Evolutionary conservation across 345 rosid species (phyloP), one percentile per base, ranked within the genome.

Genomic region (Capsella bursapastoris): DNA sequence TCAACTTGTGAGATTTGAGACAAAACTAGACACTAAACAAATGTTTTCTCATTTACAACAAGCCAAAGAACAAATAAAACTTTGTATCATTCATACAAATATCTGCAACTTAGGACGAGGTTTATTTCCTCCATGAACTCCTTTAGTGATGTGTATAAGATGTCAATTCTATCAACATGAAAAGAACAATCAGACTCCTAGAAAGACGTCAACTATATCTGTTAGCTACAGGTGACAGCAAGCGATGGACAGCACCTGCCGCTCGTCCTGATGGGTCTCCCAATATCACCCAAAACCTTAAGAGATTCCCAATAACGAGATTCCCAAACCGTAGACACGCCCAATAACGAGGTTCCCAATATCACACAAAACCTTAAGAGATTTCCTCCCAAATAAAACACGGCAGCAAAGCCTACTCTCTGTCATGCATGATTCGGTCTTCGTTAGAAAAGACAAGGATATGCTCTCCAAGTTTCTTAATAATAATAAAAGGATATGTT

Each of bases 191-290:
- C 78, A 40, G 84, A 72, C 34, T 60, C 71, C 67, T 84, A 76
- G 47, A 55, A 68, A 63, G 51, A 75, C 25, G 27, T 53, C 58
- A 70, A 59, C 83, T 81, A 72, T 81, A 72, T 56, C 66, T 62
- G 72, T 48, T 65, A 52, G 79, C 73, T 75, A 70, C 73, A 38
- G 43, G 43, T 4, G 2, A 43, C 15, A 62, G 22, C 68, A 69
- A 52, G 76, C 64, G 61, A 70, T 29, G 22, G 10, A 80, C 73
- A 70, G 80, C 83, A 84, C 79, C 83, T 52, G 57, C 16, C 60
- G 57, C 77, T 74, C 38, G 81, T 90, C 82, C 83, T 83, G 87
- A 84, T 67, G 83, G 79, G 81, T 87, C 88, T 80, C 74, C 84
- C 70, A 69, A 64, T 68, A 74, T 80, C 47, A 66, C 81, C 76